A percentile compares a stretch with the other conserved stretches of the same genome.
Conservation (phyloP, 345 rosid species). For the Bretschneidera sinensis region DNA sequence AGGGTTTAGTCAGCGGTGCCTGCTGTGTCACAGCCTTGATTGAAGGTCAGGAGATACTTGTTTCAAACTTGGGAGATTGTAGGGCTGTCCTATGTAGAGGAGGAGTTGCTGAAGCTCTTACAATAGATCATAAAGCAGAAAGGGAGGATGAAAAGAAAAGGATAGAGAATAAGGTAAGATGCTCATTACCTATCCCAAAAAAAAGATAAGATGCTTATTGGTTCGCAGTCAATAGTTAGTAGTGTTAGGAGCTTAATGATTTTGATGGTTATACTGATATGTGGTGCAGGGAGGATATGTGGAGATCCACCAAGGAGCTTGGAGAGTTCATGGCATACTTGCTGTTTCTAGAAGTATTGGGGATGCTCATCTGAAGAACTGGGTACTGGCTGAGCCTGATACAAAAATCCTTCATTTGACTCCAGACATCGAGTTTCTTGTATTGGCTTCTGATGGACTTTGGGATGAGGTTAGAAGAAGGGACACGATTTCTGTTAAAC, state of each 20-base stretch:
- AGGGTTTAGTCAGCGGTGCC: constrained; percentile 75
- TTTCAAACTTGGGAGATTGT: constrained; percentile 81
- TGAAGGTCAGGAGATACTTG: constrained; percentile 47
- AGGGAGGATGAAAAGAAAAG: constrained; percentile 54
- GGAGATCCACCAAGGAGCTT: constrained; percentile 62
- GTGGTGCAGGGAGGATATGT: constrained; percentile 64
- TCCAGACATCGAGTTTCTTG: constrained; percentile 66
- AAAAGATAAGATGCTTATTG: too few relatives aligned
- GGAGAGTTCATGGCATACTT: constrained; percentile 84
- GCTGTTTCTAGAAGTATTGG: constrained; percentile 79
- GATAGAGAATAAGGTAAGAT: constrained; percentile 62
- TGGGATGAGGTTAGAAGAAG: constrained; percentile 63
- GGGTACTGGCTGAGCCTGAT: constrained; percentile 78
- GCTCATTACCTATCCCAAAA: too few relatives aligned
- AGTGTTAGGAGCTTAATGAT: constrained; percentile 7
- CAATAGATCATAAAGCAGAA: constrained; percentile 63
- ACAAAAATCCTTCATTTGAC: constrained; percentile 40
- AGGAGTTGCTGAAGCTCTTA: constrained; percentile 69
- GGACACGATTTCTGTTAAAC: too few relatives aligned
- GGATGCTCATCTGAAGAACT: constrained; percentile 76
- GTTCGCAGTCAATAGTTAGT: not conserved
- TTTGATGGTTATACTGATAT: constrained; percentile 1
- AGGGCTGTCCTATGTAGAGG: constrained; percentile 69
- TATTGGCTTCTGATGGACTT: constrained; percentile 81
- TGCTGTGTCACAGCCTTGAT: constrained; percentile 75